Evolutionary conservation across 352 stramenopile species (phyloP).

Genomic region (Pythium myriotylum): DNA sequence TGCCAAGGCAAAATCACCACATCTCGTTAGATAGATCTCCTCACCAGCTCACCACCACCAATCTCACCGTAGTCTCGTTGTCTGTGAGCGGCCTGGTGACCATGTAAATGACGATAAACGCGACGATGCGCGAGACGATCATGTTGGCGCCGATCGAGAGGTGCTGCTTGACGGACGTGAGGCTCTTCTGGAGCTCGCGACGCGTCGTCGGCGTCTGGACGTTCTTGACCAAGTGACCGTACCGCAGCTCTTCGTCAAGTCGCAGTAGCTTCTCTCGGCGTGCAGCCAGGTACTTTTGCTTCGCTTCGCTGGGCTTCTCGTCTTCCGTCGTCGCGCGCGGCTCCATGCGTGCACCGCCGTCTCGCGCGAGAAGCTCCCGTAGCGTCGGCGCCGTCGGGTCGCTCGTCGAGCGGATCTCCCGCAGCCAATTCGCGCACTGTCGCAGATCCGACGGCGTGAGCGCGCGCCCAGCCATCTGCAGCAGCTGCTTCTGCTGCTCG

Average conservation of each 20-base stretch:
- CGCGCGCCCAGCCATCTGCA: not conserved
- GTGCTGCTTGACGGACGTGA: slow-evolving; percentile 75
- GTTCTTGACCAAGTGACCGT: slow-evolving; percentile 74
- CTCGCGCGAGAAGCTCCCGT: slow-evolving; percentile 18
- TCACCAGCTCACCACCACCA: not conserved
- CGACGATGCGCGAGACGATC: slow-evolving; percentile 77
- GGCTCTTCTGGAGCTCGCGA: slow-evolving; percentile 52
- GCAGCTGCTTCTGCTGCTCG: slow-evolving; percentile 5
- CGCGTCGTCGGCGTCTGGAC: slow-evolving; percentile 51
- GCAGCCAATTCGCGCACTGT: slow-evolving; percentile 13
- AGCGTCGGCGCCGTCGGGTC: slow-evolving; percentile 18
- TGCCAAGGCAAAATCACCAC: slow-evolving; percentile 21
- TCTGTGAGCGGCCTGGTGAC: slow-evolving; percentile 62
- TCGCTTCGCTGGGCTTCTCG: slow-evolving; percentile 13
- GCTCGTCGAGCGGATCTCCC: slow-evolving; percentile 15
- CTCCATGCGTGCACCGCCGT: slow-evolving; percentile 5
- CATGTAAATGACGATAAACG: slow-evolving; percentile 84
- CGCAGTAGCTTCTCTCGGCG: slow-evolving; percentile 67
- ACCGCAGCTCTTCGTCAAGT: slow-evolving; percentile 81
- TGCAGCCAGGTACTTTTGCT: slow-evolving; percentile 42
- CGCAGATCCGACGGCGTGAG: slow-evolving; percentile 25
- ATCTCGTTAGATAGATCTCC: slow-evolving; percentile 8
- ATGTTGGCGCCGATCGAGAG: slow-evolving; percentile 86
- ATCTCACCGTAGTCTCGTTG: slow-evolving; percentile 73
- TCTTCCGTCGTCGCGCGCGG: not conserved